Base-by-base conservation (phyloP, 257 asterid species). In the Nicotiana otophora region DNA sequence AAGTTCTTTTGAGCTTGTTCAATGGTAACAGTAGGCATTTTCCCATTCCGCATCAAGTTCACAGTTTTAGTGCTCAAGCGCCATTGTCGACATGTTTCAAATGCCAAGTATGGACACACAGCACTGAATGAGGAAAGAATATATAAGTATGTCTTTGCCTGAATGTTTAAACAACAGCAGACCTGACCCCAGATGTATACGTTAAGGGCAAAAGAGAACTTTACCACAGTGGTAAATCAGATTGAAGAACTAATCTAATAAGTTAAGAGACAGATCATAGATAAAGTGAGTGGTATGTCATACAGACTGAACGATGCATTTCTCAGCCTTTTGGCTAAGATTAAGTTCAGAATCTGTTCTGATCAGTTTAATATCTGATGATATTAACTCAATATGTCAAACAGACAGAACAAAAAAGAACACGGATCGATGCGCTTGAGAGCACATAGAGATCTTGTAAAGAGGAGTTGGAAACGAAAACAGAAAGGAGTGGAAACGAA, bases 1-100 rank as follows among this genome's bases (percentile, higher is more conserved):
- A 91, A 96, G 88, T 96, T 96, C 92, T 94, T 94, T 83, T 96
- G 99, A 82, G 99, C 98, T 88, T 93, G 99, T 85, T 96, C 99
- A 81, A 96, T 93, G 81, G 98, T 94, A 67, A 93, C 97, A 70
- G 98, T 92, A 76, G 99, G 99, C 98, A 96, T 96, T 91, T 96
- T 96, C 74, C 99, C 99, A 51, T 95, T 94, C 62, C 98, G 92
- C 99, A 96, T 96, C 93, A 96, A 87, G 88, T 96, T 96, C 88
- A 96, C 97, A 16, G 99, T 96, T 90, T 93, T 96, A 64, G 81
- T 96, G 92, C 99, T 96, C 91, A 96, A 90, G 82, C 99, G 94
- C 99, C 99, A 96, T 55, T 96, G 99, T 26, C 99, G 92, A 78
- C 98, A 94, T 46, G 99, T 94, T 90, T 96, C 99, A 84, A 96